Evolutionary conservation across 768 basidiomycete species (phyloP), one percentile per base, ranked within the genome.

Genomic region (Coprinopsis marcescibilis): DNA sequence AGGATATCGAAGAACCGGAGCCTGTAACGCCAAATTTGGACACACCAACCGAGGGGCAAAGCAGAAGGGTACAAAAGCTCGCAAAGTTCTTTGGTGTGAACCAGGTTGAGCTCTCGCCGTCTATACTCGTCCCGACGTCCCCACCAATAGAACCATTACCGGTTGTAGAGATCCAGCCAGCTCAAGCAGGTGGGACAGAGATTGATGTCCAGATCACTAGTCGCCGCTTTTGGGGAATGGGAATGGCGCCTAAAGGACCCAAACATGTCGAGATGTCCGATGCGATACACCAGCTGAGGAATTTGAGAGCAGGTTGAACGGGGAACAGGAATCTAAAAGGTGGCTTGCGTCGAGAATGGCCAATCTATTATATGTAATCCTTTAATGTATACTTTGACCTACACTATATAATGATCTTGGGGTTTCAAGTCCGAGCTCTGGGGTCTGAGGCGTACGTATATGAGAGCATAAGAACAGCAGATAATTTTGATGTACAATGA

Each of bases 61-160:
- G 72, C n/a, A 58, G 69, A 6, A 71, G 76, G 24, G 71, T 71
- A n/a, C 72, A 70, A 47, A 81, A 80, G 58, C 60, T 81, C 33
- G 66, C 75, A 20, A 72, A 70, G 35, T 80, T 81, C 61, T 80
- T 80, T 57, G 78, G 78, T 12, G 77, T 79, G 25, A 66, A 61
- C 21, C 71, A 70, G 52, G 62, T 71, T 44, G 72, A 76, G 52
- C 63, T 81, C 23, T 59, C 66, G 3, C 51, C 58, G 20, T 59
- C 63, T 2, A 37, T 60, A n/a, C n/a, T 25, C 14, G 25, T 21
- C 15, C 13, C 20, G 14, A 13, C 30, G 7, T 32, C 47, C 11
- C n/a, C 43, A 20, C 24, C 15, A 33, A 39, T 23, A n/a, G n/a
- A n/a, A n/a, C n/a, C n/a, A n/a, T n/a, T n/a, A n/a, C n/a, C n/a